Conservation (phyloP, 768 basidiomycete genomes). For the Boletus reticuloceps region DNA sequence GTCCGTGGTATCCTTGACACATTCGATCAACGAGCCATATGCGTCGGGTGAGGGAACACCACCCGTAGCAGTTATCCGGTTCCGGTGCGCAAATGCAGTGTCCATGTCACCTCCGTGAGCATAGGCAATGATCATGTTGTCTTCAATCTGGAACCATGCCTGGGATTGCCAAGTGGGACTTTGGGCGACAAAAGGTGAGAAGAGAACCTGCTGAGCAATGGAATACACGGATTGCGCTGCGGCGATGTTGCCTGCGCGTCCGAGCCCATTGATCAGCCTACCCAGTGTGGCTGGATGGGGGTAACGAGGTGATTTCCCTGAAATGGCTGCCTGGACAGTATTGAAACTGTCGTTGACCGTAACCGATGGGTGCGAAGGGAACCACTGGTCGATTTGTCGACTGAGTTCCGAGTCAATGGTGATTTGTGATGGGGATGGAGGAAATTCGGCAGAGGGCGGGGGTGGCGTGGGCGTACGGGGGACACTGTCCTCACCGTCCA, state of each 20-base stretch:
- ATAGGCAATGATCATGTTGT: slow-evolving; percentile 83
- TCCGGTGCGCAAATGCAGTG: slow-evolving; percentile 76
- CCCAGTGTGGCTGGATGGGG: slow-evolving; percentile 55
- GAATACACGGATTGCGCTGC: slow-evolving; percentile 67
- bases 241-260: slow-evolving; percentile 57
- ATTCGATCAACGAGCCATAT: slow-evolving; percentile 86
- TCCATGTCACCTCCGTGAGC: slow-evolving; percentile 81
- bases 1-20: slow-evolving; percentile 92
- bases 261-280: slow-evolving; percentile 64
- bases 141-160: slow-evolving; percentile 79
- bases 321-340: slow-evolving; percentile 46
- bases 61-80: slow-evolving; percentile 73
- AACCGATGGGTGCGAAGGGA: slow-evolving; percentile 26
- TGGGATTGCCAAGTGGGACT: slow-evolving; percentile 47
- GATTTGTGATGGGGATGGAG: slow-evolving; percentile 11
- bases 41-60: slow-evolving; percentile 83
- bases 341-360: slow-evolving; percentile 43
- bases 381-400: slow-evolving; percentile 34
- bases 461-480: slow-evolving; percentile 12
- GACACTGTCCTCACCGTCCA: background rate
- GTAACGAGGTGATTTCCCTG: slow-evolving; percentile 36
- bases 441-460: slow-evolving; percentile 10
- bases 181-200: slow-evolving; percentile 36
- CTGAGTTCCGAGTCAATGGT: slow-evolving; percentile 26
- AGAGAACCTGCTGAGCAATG: slow-evolving; percentile 61